Percentiles rank a stretch among this genome's conserved stretches.
phyloP scores from a whole-genome alignment of 495 filamentous ascomycete genomes.

The Aspergillus bridgeri region DNA sequence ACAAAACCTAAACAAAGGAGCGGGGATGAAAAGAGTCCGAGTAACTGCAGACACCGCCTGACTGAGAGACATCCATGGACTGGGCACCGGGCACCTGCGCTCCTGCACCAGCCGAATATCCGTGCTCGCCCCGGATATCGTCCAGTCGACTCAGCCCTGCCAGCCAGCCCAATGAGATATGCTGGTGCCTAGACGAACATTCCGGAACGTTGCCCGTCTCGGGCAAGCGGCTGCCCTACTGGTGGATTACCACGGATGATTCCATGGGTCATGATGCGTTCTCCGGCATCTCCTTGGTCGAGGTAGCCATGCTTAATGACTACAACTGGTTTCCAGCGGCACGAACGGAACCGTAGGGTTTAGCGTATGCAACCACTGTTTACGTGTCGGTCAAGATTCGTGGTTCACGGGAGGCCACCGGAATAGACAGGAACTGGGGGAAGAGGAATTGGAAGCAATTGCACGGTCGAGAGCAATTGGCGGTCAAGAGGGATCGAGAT shows the following conservation, averaged over 20 bases:
- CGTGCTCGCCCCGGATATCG: neutral
- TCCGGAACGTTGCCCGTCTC: constrained; percentile 8
- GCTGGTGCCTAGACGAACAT: constrained; percentile 16
- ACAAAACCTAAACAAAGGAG: too few relatives aligned
- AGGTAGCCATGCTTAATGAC: neutral
- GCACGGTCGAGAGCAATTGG: too few relatives aligned
- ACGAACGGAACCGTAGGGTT: neutral
- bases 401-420: too few relatives aligned
- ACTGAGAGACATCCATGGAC: too few relatives aligned
- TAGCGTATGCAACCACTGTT: neutral
- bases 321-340: neutral
- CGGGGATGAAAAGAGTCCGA: too few relatives aligned
- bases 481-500: too few relatives aligned
- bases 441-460: too few relatives aligned
- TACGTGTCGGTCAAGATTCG: too few relatives aligned
- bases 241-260: neutral
- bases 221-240: constrained; percentile 4
- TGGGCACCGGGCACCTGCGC: too few relatives aligned
- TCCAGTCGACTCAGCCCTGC: neutral
- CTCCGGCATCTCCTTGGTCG: neutral
- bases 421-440: too few relatives aligned
- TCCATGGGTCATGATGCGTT: neutral
- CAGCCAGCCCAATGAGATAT: neutral
- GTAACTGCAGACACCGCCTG: too few relatives aligned
- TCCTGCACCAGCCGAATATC: too few relatives aligned